Evolutionary conservation across 116 monocot species (phyloP).

Genomic region (Thalassia testudinum): DNA sequence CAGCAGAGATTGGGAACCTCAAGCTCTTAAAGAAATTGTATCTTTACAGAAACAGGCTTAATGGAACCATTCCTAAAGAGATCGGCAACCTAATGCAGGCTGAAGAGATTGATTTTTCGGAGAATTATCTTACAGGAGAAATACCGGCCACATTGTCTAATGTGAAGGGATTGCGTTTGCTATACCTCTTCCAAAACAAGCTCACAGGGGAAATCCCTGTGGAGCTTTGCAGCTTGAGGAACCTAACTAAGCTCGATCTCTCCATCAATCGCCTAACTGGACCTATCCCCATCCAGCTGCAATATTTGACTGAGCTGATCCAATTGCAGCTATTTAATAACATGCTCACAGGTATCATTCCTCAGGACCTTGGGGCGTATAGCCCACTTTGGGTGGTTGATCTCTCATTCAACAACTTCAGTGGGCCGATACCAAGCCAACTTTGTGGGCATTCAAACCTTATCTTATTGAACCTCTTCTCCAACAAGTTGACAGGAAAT

Average conservation of each 20-base stretch:
- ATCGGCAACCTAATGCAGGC: constrained; percentile 56
- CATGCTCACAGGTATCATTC: constrained; percentile 56
- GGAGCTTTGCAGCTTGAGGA: constrained; percentile 44
- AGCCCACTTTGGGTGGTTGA: constrained; percentile 92
- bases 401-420: constrained; percentile 73
- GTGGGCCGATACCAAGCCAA: constrained; percentile 55
- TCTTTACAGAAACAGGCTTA: constrained; percentile 71
- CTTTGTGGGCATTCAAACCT: constrained; percentile 71
- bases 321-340: constrained; percentile 89
- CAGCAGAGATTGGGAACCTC: constrained; percentile 46
- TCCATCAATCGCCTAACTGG: constrained; percentile 74
- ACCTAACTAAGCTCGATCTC: constrained; percentile 82
- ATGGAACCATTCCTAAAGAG: constrained; percentile 74
- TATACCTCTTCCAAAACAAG: constrained; percentile 79
- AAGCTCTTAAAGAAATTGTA: constrained; percentile 42
- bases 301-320: constrained; percentile 43
- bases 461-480: constrained; percentile 59
- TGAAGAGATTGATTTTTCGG: constrained; percentile 82
- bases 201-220: constrained; percentile 49
- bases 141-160: constrained; percentile 56
- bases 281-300: constrained; percentile 50
- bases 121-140: constrained; percentile 56
- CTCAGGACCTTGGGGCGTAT: constrained; percentile 44
- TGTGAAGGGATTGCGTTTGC: constrained; percentile 34
- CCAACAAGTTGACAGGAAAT: constrained; percentile 70